Base-by-base conservation (phyloP, 768 basidiomycete genomes). In the Hygrophoropsis aurantiaca region DNA sequence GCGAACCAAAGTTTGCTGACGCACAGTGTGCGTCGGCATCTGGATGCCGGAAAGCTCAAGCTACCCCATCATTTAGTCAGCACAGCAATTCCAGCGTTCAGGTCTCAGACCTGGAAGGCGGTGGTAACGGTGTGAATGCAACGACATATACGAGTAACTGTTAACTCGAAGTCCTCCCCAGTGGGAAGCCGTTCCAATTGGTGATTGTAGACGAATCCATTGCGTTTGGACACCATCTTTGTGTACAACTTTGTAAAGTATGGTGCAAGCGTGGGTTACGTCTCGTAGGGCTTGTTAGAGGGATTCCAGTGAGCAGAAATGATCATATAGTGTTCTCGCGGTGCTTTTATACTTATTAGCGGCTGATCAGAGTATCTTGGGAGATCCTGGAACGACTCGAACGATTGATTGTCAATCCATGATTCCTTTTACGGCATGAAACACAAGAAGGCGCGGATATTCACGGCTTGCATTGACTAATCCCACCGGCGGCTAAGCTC, bases 371-470 rank as follows among this genome's bases (percentile, higher is more conserved):
- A 40, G 40, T 41, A 19, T 46, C 20, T 38, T 38, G 38, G 7
- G 6, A 30, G 13, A 30, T 13, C 13, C 27, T 30, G 27, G 13
- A 13, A 13, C 27, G 27, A 51, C 38, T 47, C 44, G 34, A 40
- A 42, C 52, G 57, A 53, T 56, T 66, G 59, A 65, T 64, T 64
- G 65, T 36, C 62, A 62, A 60, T 67, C 62, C 45, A 30, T n/a
- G n/a, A n/a, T n/a, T n/a, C n/a, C 52, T 26, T 27, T 66, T 68
- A 68, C 64, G 66, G 55, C 55, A 66, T 62, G 60, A 66, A 68
- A 60, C n/a, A n/a, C 58, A 55, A 42, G 52, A 51, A 49, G 48
- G 42, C 43, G 46, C 50, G 58, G 62, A 53, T 42, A 37, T 55
- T 49, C 45, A 50, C 48, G 55, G 51, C n/a, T n/a, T n/a, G n/a